These are phyloP conservation scores for Chytriomyces confervae DNA, from an alignment of 192 early-diverging fungal genomes.

Conservation along the genomic window DNA sequence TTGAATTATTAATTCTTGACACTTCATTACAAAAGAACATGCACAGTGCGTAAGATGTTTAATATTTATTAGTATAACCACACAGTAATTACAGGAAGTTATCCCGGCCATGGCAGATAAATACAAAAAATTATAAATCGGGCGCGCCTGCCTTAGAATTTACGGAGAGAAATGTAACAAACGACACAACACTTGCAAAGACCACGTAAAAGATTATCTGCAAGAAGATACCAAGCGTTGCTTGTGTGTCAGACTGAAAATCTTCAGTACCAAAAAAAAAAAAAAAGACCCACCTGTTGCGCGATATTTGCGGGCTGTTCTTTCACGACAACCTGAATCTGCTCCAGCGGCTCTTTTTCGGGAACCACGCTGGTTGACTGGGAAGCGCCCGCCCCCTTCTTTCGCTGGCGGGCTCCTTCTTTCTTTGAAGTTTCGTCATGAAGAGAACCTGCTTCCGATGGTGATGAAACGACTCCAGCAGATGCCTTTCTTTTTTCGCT, in stretches of 20 bases:
- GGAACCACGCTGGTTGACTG: background rate
- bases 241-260: background rate
- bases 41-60: too few relatives aligned
- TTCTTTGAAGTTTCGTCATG: too few relatives aligned
- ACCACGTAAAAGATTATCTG: constrained; percentile 20
- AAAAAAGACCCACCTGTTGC: background rate
- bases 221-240: background rate
- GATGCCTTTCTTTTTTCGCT: too few relatives aligned
- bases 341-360: background rate
- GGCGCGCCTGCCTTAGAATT: too few relatives aligned
- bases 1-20: too few relatives aligned
- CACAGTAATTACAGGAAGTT: too few relatives aligned
- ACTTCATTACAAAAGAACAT: too few relatives aligned
- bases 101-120: too few relatives aligned
- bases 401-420: background rate
- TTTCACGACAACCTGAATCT: background rate
- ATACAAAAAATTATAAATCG: too few relatives aligned
- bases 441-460: too few relatives aligned
- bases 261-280: background rate
- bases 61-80: too few relatives aligned
- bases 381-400: background rate
- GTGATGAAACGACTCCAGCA: too few relatives aligned
- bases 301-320: background rate
- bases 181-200: constrained; percentile 13
- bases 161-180: constrained; percentile 9